phyloP scores from a whole-genome alignment of 2,329 filamentous ascomycete genomes.

The Trichoderma aggressivum region DNA sequence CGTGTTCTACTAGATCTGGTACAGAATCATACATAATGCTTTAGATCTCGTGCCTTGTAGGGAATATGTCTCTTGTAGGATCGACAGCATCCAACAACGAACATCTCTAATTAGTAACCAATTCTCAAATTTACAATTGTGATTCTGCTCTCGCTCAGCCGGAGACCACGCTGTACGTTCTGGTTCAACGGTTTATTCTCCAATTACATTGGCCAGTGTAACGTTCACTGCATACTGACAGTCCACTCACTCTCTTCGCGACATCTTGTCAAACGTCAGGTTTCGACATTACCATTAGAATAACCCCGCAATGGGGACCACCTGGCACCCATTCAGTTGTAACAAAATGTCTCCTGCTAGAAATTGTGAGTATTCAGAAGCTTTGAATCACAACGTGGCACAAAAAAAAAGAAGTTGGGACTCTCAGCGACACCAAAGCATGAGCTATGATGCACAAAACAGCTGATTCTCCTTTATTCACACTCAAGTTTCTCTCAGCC shows the following conservation, averaged over 20 bases:
- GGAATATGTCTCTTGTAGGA: neutral
- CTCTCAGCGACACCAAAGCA: neutral
- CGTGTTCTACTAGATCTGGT: neutral
- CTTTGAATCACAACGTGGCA: conserved; percentile 5
- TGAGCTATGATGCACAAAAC: conserved; percentile 5
- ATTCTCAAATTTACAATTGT: neutral
- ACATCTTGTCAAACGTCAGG: neutral
- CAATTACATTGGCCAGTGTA: neutral
- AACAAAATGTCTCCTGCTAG: neutral
- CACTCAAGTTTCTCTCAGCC: neutral
- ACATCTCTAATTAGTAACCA: too few species aligned
- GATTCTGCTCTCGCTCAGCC: neutral
- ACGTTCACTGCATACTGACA: neutral
- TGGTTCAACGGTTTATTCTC: neutral
- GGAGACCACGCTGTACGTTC: neutral
- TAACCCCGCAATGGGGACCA: neutral
- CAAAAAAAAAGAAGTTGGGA: neutral
- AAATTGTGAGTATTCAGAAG: neutral
- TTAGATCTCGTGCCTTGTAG: neutral
- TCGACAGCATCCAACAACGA: neutral
- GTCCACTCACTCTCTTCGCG: neutral
- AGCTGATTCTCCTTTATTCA: neutral
- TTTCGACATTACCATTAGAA: neutral
- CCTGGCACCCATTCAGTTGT: neutral
- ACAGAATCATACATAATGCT: neutral